Conservation (phyloP, 1,139 yeast genomes). For the Suhomyces anneliseae region DNA sequence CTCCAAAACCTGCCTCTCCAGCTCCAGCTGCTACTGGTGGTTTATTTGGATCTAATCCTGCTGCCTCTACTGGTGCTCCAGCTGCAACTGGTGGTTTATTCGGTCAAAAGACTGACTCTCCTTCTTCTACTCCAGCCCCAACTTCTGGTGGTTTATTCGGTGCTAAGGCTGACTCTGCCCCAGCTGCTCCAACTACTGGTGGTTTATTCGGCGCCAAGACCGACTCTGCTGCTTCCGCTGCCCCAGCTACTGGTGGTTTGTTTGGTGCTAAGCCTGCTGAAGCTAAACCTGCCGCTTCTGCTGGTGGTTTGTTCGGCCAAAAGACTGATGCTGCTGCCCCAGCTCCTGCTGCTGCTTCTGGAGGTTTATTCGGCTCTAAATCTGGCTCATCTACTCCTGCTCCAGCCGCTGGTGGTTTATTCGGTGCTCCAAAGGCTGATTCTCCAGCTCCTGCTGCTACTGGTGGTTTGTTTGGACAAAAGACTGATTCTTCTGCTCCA, state of each 20-base stretch:
- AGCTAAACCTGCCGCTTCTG: slow-evolving; percentile 2
- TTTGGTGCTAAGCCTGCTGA: slow-evolving; percentile 20
- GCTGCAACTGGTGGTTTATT: slow-evolving; percentile 20
- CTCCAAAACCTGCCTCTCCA: slow-evolving; percentile 7
- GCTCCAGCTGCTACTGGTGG: slow-evolving; percentile 11
- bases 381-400: slow-evolving; percentile 15
- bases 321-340: slow-evolving; percentile 14
- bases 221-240: not conserved
- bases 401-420: slow-evolving; percentile 15
- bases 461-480: not conserved
- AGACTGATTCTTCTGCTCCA: not conserved
- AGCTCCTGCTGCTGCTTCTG: slow-evolving; percentile 14
- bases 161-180: slow-evolving; percentile 19
- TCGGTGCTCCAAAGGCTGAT: slow-evolving; percentile 15
- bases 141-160: slow-evolving; percentile 22
- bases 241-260: slow-evolving; percentile 11
- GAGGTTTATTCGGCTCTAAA: slow-evolving; percentile 13
- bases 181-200: slow-evolving; percentile 5
- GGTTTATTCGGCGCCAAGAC: slow-evolving; percentile 20
- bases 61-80: slow-evolving; percentile 8
- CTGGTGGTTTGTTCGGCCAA: slow-evolving; percentile 18
- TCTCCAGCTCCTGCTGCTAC: slow-evolving; percentile 1
- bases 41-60: slow-evolving; percentile 29
- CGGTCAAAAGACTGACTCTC: slow-evolving; percentile 21
- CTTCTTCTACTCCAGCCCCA: slow-evolving; percentile 9